Percentiles rank a stretch among this genome's conserved stretches.
These are phyloP conservation scores for Medicago arabica DNA, from an alignment of 306 rosid species.

Conservation along the genomic window DNA sequence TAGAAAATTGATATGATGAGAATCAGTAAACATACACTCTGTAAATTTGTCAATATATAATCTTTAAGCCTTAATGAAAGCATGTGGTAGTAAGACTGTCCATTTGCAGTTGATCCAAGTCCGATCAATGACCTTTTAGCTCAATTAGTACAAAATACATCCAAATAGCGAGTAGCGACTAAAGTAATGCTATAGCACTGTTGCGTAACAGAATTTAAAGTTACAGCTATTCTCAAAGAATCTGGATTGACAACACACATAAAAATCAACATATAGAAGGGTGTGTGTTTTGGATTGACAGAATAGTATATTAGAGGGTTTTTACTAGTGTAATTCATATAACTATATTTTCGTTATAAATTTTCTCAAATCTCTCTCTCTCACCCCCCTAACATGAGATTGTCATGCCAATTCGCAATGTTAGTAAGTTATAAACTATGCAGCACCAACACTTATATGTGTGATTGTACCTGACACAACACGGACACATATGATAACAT, in stretches of 20 bases:
- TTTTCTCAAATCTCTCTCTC: background rate
- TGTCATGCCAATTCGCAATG: background rate
- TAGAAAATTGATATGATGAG: conserved; percentile 2
- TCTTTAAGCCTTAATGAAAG: background rate
- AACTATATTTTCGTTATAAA: background rate
- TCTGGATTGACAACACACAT: no score
- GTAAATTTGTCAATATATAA: conserved; percentile 3
- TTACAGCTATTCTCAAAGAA: background rate
- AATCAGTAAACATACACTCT: background rate
- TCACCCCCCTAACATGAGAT: background rate
- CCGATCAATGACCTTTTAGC: conserved; percentile 18
- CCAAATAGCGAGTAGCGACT: background rate
- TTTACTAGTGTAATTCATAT: background rate
- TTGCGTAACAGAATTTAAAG: background rate
- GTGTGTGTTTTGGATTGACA: background rate
- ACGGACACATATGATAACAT: background rate
- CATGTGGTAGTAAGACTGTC: background rate
- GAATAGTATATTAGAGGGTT: background rate
- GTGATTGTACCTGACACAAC: no score
- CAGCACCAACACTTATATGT: no score
- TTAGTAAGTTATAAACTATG: background rate
- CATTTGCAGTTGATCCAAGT: conserved; percentile 18
- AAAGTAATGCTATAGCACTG: background rate
- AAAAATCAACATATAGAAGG: no score
- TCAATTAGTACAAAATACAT: background rate